These are phyloP conservation scores for Paramecium octaurelia DNA, from an alignment of 73 alveolate species.

Conservation along the genomic window DNA sequence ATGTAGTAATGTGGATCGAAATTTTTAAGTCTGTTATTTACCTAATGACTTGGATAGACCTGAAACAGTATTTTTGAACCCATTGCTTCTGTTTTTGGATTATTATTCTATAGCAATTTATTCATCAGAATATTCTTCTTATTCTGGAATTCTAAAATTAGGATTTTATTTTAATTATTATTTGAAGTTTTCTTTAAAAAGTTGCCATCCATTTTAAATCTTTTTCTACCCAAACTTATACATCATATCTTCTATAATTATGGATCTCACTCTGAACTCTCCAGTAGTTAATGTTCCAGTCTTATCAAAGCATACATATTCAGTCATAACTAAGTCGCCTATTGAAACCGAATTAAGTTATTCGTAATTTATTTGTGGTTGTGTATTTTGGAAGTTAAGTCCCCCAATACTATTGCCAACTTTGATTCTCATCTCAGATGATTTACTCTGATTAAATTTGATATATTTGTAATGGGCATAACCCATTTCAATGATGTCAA, in stretches of 20 bases:
- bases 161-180: not conserved
- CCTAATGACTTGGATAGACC: not conserved
- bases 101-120: not conserved
- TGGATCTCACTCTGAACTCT: not conserved
- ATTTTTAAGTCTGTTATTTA: not conserved
- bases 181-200: not conserved
- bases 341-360: not conserved
- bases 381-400: not conserved
- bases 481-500: not conserved
- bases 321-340: conserved; percentile 45
- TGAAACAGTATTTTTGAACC: not conserved
- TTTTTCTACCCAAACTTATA: not conserved
- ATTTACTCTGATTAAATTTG: not conserved
- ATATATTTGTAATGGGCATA: not conserved
- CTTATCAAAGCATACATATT: conserved; percentile 35
- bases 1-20: not conserved
- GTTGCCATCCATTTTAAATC: not conserved
- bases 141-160: not conserved
- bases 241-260: conserved; percentile 7
- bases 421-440: not conserved
- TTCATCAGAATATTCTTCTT: not conserved
- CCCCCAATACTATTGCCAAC: not conserved
- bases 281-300: conserved; percentile 34
- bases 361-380: not conserved
- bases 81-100: not conserved